phyloP scores from a whole-genome alignment of 2,329 filamentous ascomycete species.

The Aspergillus pseudoviridinutans region DNA sequence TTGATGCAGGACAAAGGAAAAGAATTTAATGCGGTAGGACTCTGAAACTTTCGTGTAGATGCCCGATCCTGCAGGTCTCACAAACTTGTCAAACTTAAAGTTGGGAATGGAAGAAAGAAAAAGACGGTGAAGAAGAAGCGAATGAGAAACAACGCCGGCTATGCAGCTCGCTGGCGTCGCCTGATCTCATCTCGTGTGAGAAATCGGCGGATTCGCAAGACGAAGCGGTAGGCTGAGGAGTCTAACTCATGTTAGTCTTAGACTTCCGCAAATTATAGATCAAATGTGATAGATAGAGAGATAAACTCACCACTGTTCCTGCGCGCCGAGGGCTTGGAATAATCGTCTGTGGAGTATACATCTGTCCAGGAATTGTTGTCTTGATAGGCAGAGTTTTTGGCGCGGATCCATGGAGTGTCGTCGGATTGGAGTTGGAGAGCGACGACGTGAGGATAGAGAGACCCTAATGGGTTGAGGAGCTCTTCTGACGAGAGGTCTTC shows the following conservation, averaged over 20 bases:
- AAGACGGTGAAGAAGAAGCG: neutral
- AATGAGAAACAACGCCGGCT: too few relatives aligned
- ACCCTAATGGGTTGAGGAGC: constrained; percentile 28
- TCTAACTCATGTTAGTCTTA: constrained; percentile 13
- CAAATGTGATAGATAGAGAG: constrained; percentile 5
- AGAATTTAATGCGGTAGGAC: neutral
- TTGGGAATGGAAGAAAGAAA: neutral
- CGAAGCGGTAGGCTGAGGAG: constrained; percentile 23
- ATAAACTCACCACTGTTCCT: constrained; percentile 25
- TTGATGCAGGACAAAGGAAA: neutral
- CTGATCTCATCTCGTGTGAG: constrained; percentile 31
- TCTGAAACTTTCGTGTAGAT: neutral
- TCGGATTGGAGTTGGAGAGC: constrained; percentile 33
- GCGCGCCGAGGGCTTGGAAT: constrained; percentile 14
- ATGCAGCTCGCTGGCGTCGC: constrained; percentile 14
- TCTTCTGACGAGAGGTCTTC: constrained; percentile 26
- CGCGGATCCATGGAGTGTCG: constrained; percentile 20
- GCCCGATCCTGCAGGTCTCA: neutral
- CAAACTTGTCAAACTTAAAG: neutral
- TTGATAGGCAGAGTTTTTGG: constrained; percentile 26
- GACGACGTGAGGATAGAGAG: constrained; percentile 36
- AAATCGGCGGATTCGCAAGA: constrained; percentile 30
- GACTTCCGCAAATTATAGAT: constrained; percentile 14
- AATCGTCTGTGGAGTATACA: constrained; percentile 25
- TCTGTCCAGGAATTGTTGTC: constrained; percentile 30